These are phyloP conservation scores for Micromonas pusilla DNA, from an alignment of 139 green algal species.

Conservation along the genomic window DNA sequence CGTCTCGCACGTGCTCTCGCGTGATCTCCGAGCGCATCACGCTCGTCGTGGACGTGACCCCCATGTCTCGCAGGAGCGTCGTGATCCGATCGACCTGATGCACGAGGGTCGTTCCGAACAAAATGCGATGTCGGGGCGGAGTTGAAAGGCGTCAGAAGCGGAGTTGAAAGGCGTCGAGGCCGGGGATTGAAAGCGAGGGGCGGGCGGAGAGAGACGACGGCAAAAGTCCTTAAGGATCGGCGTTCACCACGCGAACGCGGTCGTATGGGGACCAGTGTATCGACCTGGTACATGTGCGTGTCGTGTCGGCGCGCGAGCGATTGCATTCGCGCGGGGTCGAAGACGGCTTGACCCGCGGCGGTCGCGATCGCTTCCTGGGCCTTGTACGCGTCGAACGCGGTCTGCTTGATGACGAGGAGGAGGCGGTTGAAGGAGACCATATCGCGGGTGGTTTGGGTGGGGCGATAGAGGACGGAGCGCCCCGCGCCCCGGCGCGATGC, in stretches of 20 bases:
- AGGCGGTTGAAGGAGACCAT: not conserved
- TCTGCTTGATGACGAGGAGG: constrained; percentile 3
- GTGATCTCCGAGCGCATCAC: not conserved
- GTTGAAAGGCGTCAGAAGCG: no score
- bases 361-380: not conserved
- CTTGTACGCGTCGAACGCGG: not conserved
- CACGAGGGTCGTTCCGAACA: not conserved
- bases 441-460: no score
- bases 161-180: no score
- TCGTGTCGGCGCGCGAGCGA: not conserved
- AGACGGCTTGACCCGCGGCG: not conserved
- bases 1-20: not conserved
- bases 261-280: not conserved
- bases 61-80: not conserved
- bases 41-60: not conserved
- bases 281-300: not conserved
- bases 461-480: no score
- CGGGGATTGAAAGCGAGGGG: no score
- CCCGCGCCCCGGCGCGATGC: no score
- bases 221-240: no score
- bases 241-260: no score
- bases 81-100: not conserved
- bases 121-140: no score
- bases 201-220: no score
- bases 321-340: not conserved